Base-by-base conservation (phyloP, 257 asterid species). In the Anisodus acutangulus region DNA sequence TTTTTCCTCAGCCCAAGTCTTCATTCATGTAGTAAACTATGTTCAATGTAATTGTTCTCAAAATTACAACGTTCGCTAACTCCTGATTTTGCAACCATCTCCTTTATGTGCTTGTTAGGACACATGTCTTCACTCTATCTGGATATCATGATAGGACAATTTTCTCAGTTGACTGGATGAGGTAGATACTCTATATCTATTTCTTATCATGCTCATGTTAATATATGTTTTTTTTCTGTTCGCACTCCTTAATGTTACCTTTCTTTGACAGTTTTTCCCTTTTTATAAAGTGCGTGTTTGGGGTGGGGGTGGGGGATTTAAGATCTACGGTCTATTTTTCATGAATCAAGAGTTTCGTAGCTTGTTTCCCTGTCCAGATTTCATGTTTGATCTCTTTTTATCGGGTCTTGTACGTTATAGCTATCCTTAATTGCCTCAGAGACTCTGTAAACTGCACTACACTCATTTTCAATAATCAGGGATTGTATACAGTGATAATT, bases 81-180 rank as follows among this genome's bases (percentile, higher is more conserved):
- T 84, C n/a, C 47, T 67, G 19, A 82, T 67, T 31, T 39, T 74
- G 53, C 83, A 62, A 80, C 82, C 70, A 43, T 80, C 72, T 57
- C 70, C 59, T 26, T 70, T 54, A 51, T 84, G 76, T 86, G 71
- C 55, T 87, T 92, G 68, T 86, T 94, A 95, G 98, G 98, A 83
- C 71, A 26, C 95, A 92, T 85, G 80, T 90, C 43, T 89, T 92
- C 80, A 91, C 97, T 66, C 95, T 97, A 78, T 90, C 98, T 84
- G 98, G 98, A 83, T 97, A 93, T 89, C 99, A 97, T 72, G 94
- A 93, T 84, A 92, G 97, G 19, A 92, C 99, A 76, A 89, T 97
- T 85, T 97, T 93, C 88, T 90, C 97, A 17, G 91, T 97, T 83
- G 92, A 95, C 81, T 97, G 98, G 99, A 93, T 98, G 86, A 91